Conservation (phyloP, 805 yeast genomes). For the Wickerhamomyces strasburgensis region DNA sequence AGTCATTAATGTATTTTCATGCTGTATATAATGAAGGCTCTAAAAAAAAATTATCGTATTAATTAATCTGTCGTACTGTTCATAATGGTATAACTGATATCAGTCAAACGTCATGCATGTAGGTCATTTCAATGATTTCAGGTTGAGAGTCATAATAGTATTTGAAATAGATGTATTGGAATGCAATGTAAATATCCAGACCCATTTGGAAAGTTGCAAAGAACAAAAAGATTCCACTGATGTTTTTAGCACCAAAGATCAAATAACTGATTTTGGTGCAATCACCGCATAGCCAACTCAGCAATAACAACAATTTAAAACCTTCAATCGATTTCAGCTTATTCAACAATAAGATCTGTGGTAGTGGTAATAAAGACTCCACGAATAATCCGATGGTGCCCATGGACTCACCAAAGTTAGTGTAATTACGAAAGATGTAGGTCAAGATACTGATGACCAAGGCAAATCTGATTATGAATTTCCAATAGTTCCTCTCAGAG, state of each 20-base stretch:
- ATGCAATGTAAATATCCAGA: constrained; percentile 67
- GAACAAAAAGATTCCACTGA: constrained; percentile 57
- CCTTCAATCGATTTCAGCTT: constrained; percentile 68
- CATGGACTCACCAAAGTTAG: constrained; percentile 42
- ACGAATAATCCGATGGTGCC: constrained; percentile 65
- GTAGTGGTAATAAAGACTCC: constrained; percentile 70
- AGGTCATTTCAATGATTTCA: background rate
- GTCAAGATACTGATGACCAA: constrained; percentile 29
- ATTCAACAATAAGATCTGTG: constrained; percentile 67
- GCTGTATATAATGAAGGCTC: no score
- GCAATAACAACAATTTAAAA: constrained; percentile 65
- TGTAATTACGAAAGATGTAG: constrained; percentile 30
- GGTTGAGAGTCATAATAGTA: constrained; percentile 26
- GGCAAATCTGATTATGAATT: constrained; percentile 40
- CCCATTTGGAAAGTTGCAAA: constrained; percentile 78
- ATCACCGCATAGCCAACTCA: constrained; percentile 91
- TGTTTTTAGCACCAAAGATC: constrained; percentile 68
- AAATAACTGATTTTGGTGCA: constrained; percentile 69
- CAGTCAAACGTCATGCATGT: background rate
- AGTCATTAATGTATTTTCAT: no score
- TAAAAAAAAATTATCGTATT: no score
- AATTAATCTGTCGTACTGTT: background rate
- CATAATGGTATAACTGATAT: no score
- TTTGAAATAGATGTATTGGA: constrained; percentile 64
- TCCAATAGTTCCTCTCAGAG: constrained; percentile 53